Base-by-base conservation (phyloP, 805 yeast genomes). In the Lachancea cidri region DNA sequence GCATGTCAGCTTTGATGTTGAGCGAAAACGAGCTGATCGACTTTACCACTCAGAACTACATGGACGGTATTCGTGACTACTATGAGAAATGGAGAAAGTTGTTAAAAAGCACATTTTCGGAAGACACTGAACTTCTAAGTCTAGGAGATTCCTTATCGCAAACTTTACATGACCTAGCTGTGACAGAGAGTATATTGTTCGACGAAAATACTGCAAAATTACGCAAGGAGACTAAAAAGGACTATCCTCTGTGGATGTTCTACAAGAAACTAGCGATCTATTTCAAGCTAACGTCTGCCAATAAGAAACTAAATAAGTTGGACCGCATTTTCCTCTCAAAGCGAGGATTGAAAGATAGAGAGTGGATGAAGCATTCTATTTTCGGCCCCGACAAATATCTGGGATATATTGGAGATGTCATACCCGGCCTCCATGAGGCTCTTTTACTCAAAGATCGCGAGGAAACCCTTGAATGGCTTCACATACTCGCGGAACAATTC, bases 171-270 rank as follows among this genome's bases (percentile, higher is more conserved):
- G 27, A 22, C 11, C 27, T 22, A 7, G 27, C 27, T 11, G 27
- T 7, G 11, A 22, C 9, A 7, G 35, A 18, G 0, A 63, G 83
- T 1, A 39, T 43, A 0, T 43, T 49, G 2, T 81, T 74, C 50
- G 89, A 84, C 50, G 53, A 49, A 2, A 70, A 70, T 45, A 70
- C 73, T 15, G 52, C 54, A 3, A 57, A 67, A 2, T 66, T 86
- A 19, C 79, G 77, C 47, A 61, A 64, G 2, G 69, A 73, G 25
- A 74, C 80, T 41, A 61, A 70, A 1, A 65, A 71, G 33, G 97
- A 86, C 51, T 83, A 75, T 52, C 88, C 96, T 1, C 83, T 95
- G 88, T 86, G 81, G 66, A 68, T 73, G 47, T 64, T 73, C 39
- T 72, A 69, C 48, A 73, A 70, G 48, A 86, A 86, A 59, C 54